A percentile compares a stretch with the other conserved stretches of the same genome.
phyloP scores from a whole-genome alignment of 495 filamentous ascomycete genomes.

The Penicillium lagena region DNA sequence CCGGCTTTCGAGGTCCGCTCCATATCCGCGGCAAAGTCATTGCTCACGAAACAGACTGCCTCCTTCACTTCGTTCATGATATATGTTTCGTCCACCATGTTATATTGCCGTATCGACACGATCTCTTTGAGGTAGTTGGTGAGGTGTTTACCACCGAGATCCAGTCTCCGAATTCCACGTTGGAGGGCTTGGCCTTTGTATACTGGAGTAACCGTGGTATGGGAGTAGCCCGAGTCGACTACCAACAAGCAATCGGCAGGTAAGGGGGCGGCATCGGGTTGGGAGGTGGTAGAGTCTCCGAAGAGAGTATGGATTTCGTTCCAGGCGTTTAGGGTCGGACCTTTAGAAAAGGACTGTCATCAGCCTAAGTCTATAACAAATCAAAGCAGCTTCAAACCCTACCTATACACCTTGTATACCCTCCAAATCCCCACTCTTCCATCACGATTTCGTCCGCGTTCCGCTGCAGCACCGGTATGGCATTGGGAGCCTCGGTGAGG shows the following conservation, averaged over 20 bases:
- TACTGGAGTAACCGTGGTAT: constrained; percentile 87
- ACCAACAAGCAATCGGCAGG: constrained; percentile 81
- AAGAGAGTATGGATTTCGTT: constrained; percentile 67
- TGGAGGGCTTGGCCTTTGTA: constrained; percentile 77
- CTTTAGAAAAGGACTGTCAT: constrained; percentile 24
- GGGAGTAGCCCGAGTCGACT: constrained; percentile 87
- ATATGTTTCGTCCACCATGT: constrained; percentile 88
- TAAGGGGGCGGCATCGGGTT: constrained; percentile 20
- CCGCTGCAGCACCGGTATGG: constrained; percentile 68
- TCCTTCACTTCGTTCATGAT: constrained; percentile 97
- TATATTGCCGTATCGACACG: constrained; percentile 83
- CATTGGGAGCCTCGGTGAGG: constrained; percentile 88
- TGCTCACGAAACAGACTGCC: constrained; percentile 73
- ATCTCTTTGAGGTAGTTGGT: constrained; percentile 93
- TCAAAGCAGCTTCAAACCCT: neutral
- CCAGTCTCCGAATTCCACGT: constrained; percentile 74
- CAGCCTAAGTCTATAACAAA: neutral
- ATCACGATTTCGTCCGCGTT: constrained; percentile 96
- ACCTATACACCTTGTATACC: constrained; percentile 68
- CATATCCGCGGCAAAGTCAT: constrained; percentile 71
- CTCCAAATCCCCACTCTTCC: constrained; percentile 94
- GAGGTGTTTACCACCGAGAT: constrained; percentile 86
- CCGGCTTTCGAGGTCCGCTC: constrained; percentile 81
- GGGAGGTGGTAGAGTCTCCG: constrained; percentile 31
- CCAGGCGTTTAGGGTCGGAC: constrained; percentile 75